Base-by-base conservation (phyloP, 129 eudicot genomes). In the Flaveria robusta region DNA sequence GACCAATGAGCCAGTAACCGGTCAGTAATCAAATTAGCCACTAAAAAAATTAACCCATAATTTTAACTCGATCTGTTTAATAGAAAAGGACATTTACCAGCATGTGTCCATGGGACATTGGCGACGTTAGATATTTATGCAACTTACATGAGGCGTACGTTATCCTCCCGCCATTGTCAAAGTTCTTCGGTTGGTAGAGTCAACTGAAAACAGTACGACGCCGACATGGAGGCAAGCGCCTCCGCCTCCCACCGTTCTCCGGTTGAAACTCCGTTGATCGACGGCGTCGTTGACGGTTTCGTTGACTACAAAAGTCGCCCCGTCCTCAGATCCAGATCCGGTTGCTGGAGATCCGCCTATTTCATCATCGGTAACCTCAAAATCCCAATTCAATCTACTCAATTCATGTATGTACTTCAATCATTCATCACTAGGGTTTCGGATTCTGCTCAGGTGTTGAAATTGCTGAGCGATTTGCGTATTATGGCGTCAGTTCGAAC, bases 301-400 rank as follows among this genome's bases (percentile, higher is more conserved):
- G 85, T 86, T 47, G 93, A 90, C 86, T 87, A 69, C 84, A 81
- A 85, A 59, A 80, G 79, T 45, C 90, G 86, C 5, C 89, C 88
- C 5, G 92, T 73, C 42, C 5, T 66, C 70, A 76, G 96, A 68
- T 83, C 92, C 66, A 84, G 76, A 42, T 84, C 88, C 76, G 96
- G 96, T 50, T 71, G 86, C 43, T 90, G 96, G 96, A 87, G 78
- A 79, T 87, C 91, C 27, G 91, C 91, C 4, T 54, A 18, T 23
- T 84, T 87, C 79, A 75, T 87, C 6, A 87, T 87, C 10, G 88
- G 91, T 82, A 72, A 74, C 58, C 55, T 24, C 39, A 20, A 5
- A 31, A 29, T 41, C 37, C 31, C 65, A 43, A 67, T 23, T 59
- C 26, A 68, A n/a, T 43, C 20, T 23, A 52, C 19, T 50, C 37